These are phyloP conservation scores for Yarrowia yakushimensis DNA, from an alignment of 805 yeast genomes.

Conservation along the genomic window DNA sequence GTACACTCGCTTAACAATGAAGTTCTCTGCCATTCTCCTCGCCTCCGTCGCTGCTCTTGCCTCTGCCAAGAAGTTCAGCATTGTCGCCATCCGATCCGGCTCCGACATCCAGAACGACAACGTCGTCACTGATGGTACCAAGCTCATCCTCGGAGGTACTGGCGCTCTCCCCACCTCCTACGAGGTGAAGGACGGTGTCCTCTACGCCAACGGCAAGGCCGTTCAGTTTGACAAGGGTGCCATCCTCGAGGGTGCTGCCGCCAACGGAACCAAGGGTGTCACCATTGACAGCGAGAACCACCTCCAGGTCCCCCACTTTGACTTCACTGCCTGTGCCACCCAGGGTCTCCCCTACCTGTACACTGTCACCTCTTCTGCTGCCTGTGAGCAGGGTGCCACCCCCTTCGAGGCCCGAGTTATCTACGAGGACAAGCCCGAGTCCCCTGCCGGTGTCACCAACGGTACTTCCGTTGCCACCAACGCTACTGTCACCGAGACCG, in stretches of 20 bases:
- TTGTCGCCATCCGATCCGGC: slow-evolving; percentile 25
- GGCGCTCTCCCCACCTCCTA: not conserved
- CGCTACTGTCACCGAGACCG: slow-evolving; percentile 14
- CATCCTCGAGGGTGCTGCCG: not conserved
- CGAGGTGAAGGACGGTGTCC: slow-evolving; percentile 9
- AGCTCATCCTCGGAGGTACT: not conserved
- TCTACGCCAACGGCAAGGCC: slow-evolving; percentile 22
- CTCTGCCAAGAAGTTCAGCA: slow-evolving; percentile 18
- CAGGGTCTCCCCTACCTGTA: slow-evolving; percentile 11
- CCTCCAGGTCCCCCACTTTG: not conserved
- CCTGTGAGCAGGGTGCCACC: slow-evolving; percentile 4
- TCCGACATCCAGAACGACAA: slow-evolving; percentile 12
- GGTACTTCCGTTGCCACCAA: not conserved
- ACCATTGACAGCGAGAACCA: not conserved
- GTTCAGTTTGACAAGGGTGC: not conserved
- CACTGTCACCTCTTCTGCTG: not conserved
- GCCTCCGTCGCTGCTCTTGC: slow-evolving; percentile 6
- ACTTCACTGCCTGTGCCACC: slow-evolving; percentile 6
- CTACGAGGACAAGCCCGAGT: not conserved
- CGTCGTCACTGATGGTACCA: not conserved
- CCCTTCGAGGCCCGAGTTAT: slow-evolving; percentile 5
- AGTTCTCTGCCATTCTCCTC: slow-evolving; percentile 21
- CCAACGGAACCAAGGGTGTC: not conserved
- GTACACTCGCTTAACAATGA: slow-evolving; percentile 14
- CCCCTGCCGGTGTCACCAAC: not conserved